A percentile compares a stretch with the other conserved stretches of the same genome.
Conservation (phyloP, 306 rosid species). For the Morella rubra region DNA sequence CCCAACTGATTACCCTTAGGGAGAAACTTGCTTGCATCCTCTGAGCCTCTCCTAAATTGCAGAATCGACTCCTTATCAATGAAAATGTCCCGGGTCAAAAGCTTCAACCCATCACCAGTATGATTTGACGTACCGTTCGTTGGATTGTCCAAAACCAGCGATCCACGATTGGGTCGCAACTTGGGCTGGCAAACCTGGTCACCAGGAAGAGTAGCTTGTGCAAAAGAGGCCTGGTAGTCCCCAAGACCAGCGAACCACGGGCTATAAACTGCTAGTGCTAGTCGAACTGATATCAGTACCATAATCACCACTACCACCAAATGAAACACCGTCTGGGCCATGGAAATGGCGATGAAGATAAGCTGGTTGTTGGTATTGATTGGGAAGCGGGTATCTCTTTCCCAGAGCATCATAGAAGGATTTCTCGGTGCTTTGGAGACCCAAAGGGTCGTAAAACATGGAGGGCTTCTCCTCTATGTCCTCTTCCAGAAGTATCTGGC, state of each 20-base stretch:
- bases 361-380: background rate
- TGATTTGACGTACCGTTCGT: too few species aligned
- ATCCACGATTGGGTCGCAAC: background rate
- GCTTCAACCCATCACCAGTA: background rate
- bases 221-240: background rate
- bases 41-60: constrained; percentile 3
- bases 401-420: constrained; percentile 75
- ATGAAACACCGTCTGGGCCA: constrained; percentile 32
- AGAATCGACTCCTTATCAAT: background rate
- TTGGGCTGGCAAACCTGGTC: background rate
- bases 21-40: background rate
- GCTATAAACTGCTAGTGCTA: constrained; percentile 25
- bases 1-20: constrained; percentile 27
- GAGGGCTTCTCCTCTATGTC: constrained; percentile 69
- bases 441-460: constrained; percentile 73
- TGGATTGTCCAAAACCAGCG: background rate
- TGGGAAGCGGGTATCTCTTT: constrained; percentile 38
- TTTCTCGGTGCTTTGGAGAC: constrained; percentile 72
- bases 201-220: background rate
- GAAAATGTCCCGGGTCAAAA: background rate
- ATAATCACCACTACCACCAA: constrained; percentile 5
- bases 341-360: constrained; percentile 2
- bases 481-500: constrained; percentile 79
- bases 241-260: background rate
- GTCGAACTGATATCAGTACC: constrained; percentile 35